These are phyloP conservation scores for Amylocystis lapponica DNA, from an alignment of 768 basidiomycete species.

Conservation along the genomic window DNA sequence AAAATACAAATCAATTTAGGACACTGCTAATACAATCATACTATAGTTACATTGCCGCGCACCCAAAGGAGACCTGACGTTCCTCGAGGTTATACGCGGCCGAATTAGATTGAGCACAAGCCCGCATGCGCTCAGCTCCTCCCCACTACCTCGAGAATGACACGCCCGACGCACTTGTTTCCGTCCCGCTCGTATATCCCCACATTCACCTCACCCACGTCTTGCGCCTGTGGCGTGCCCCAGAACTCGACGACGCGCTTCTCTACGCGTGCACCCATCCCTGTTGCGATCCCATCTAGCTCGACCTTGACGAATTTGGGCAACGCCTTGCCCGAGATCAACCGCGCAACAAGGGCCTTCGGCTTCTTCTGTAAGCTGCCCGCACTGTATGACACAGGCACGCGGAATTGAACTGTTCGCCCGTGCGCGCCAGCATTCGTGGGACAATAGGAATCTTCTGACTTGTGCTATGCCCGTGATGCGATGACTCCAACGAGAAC, in stretches of 20 bases:
- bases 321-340: conserved; percentile 46
- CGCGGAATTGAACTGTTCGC: conserved; percentile 55
- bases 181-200: conserved; percentile 49
- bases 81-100: too few species aligned
- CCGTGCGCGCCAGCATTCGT: conserved; percentile 47
- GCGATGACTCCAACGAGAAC: conserved; percentile 58
- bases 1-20: too few species aligned
- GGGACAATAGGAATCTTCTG: conserved; percentile 23
- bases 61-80: too few species aligned
- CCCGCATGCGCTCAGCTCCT: conserved; percentile 24
- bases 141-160: conserved; percentile 51
- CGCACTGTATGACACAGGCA: conserved; percentile 33
- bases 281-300: conserved; percentile 24
- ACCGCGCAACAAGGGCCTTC: conserved; percentile 40
- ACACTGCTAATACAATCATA: too few species aligned
- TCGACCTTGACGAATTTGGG: conserved; percentile 55
- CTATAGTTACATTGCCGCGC: too few species aligned
- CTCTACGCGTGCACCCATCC: conserved; percentile 22
- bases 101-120: too few species aligned
- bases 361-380: conserved; percentile 10
- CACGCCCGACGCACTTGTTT: conserved; percentile 46
- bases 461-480: conserved; percentile 30
- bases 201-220: conserved; percentile 49
- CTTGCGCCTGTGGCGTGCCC: conserved; percentile 43
- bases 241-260: conserved; percentile 51